Evolutionary conservation across 768 basidiomycete genomes (phyloP).

Genomic region (Gymnopilus dilepis): DNA sequence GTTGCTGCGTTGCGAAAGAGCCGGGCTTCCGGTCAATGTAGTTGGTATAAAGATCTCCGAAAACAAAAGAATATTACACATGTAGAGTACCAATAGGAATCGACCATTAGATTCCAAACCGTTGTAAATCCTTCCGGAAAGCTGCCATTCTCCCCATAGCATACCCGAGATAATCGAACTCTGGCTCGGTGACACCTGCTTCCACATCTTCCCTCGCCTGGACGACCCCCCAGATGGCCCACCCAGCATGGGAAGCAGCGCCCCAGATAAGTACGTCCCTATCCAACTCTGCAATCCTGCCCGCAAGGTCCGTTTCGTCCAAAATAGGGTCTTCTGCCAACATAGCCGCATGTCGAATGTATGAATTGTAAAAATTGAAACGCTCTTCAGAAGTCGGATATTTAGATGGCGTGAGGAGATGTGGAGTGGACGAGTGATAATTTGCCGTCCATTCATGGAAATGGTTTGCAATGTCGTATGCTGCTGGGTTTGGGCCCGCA

Average conservation of each 20-base stretch:
- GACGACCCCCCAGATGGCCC: constrained; percentile 95
- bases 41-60: neutral
- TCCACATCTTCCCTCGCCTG: constrained; percentile 83
- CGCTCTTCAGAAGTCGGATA: constrained; percentile 82
- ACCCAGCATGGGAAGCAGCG: constrained; percentile 88
- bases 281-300: constrained; percentile 65
- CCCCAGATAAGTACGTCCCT: constrained; percentile 87
- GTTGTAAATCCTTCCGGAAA: constrained; percentile 61
- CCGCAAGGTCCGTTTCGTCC: constrained; percentile 42
- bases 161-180: constrained; percentile 92
- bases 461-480: constrained; percentile 96
- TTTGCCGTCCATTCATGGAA: constrained; percentile 97
- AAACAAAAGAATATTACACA: neutral
- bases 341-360: constrained; percentile 61
- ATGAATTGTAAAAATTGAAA: constrained; percentile 84
- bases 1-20: neutral
- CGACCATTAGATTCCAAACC: constrained; percentile 42
- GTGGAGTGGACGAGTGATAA: constrained; percentile 76
- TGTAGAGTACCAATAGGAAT: neutral
- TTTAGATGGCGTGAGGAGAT: constrained; percentile 60
- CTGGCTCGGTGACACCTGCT: constrained; percentile 59
- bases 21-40: neutral
- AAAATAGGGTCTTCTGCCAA: constrained; percentile 36
- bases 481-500: constrained; percentile 88
- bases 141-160: constrained; percentile 68